Evolutionary conservation across 2,329 filamentous ascomycete genomes (phyloP).

Genomic region (Calcarisporium arbuscula): DNA sequence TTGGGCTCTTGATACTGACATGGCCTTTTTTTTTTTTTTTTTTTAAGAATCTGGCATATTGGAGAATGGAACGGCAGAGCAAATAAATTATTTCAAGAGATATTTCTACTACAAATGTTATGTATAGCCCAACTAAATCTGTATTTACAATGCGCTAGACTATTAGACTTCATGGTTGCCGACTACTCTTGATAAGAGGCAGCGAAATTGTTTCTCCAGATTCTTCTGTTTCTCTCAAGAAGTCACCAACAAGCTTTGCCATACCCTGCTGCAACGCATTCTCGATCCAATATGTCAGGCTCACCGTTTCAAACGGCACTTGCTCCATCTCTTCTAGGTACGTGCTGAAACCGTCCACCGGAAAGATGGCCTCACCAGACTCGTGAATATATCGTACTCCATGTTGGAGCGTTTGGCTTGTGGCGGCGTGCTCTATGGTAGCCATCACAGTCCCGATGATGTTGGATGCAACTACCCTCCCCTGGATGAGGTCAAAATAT

Average conservation of each 20-base stretch:
- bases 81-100: no score
- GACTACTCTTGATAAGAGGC: constrained; percentile 2
- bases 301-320: background rate
- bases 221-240: background rate
- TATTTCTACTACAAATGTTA: no score
- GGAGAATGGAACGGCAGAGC: no score
- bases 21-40: no score
- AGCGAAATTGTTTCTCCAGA: background rate
- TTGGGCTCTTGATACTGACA: no score
- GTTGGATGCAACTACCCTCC: background rate
- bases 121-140: no score
- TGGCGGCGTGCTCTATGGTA: background rate
- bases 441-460: background rate
- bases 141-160: no score
- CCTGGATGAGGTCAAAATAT: constrained; percentile 2
- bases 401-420: background rate
- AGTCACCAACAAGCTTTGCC: constrained; percentile 1
- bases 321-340: background rate
- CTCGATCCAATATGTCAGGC: background rate
- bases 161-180: background rate
- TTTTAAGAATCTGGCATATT: no score
- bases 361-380: constrained; percentile 1
- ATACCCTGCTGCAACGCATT: background rate
- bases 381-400: constrained; percentile 2
- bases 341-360: background rate